These are phyloP conservation scores for Linnemannia exigua DNA, from an alignment of 192 early-diverging fungal species.

Conservation along the genomic window DNA sequence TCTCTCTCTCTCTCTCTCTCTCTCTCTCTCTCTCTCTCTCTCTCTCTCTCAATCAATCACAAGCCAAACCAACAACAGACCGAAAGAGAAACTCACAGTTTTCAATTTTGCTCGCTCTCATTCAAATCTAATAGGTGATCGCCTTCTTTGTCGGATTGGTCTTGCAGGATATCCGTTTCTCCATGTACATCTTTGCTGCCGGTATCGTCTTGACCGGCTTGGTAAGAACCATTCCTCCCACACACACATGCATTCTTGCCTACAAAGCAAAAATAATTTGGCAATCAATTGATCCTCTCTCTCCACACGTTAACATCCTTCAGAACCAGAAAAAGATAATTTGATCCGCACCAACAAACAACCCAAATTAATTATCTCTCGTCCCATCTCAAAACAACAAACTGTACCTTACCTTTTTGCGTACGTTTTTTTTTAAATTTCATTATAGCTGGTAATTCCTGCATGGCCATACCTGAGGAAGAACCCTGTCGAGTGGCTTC, in stretches of 20 bases:
- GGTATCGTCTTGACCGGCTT: slow-evolving; percentile 31
- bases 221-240: slow-evolving; percentile 5
- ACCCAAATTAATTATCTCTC: background rate
- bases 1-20: too few species aligned
- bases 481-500: slow-evolving; percentile 46
- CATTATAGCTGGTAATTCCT: slow-evolving; percentile 43
- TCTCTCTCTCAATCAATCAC: background rate
- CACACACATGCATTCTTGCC: background rate
- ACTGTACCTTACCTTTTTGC: too few species aligned
- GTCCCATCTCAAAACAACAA: background rate
- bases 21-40: too few species aligned
- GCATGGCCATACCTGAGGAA: slow-evolving; percentile 51
- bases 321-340: background rate
- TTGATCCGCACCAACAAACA: background rate
- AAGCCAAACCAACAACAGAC: background rate
- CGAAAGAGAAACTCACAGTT: background rate
- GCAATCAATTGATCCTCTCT: background rate
- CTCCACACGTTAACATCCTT: background rate
- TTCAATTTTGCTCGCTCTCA: background rate
- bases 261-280: too few species aligned
- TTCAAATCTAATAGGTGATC: slow-evolving; percentile 22
- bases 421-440: background rate
- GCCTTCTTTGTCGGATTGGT: slow-evolving; percentile 39
- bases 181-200: slow-evolving; percentile 45
- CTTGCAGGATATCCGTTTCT: slow-evolving; percentile 42